These are phyloP conservation scores for Rickenella mellea DNA, from an alignment of 768 basidiomycete species.

Conservation along the genomic window DNA sequence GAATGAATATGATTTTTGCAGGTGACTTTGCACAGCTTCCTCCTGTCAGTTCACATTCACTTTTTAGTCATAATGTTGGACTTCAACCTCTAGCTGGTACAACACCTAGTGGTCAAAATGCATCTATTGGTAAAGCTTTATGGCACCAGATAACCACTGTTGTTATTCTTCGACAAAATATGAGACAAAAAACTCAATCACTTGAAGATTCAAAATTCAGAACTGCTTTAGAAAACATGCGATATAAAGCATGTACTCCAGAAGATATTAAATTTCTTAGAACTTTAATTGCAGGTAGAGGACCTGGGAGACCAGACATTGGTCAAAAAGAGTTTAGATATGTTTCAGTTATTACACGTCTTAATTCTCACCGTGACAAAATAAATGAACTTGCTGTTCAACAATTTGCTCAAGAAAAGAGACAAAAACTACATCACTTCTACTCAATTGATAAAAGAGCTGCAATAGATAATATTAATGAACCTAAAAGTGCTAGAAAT, in stretches of 20 bases:
- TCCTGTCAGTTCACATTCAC: slow-evolving; percentile 21
- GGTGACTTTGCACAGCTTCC: slow-evolving; percentile 41
- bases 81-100: too few relatives aligned
- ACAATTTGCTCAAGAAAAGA: slow-evolving; percentile 24
- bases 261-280: slow-evolving; percentile 26
- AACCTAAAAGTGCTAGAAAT: too few relatives aligned
- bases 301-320: slow-evolving; percentile 6
- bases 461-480: too few relatives aligned
- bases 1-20: slow-evolving; percentile 28
- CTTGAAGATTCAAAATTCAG: slow-evolving; percentile 3
- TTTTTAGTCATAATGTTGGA: background rate
- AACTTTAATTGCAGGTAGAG: slow-evolving; percentile 12
- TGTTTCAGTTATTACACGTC: slow-evolving; percentile 28
- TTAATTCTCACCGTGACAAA: slow-evolving; percentile 26
- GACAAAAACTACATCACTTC: slow-evolving; percentile 17
- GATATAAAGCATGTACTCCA: slow-evolving; percentile 27
- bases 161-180: slow-evolving; percentile 2
- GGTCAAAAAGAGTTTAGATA: slow-evolving; percentile 16
- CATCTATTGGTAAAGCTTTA: background rate
- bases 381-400: slow-evolving; percentile 23
- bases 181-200: slow-evolving; percentile 1
- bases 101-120: too few relatives aligned
- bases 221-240: slow-evolving; percentile 18
- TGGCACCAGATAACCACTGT: slow-evolving; percentile 4
- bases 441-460: slow-evolving; percentile 21